Evolutionary conservation across 2,329 filamentous ascomycete species (phyloP).

Genomic region (Aspergillaceae sp.): DNA sequence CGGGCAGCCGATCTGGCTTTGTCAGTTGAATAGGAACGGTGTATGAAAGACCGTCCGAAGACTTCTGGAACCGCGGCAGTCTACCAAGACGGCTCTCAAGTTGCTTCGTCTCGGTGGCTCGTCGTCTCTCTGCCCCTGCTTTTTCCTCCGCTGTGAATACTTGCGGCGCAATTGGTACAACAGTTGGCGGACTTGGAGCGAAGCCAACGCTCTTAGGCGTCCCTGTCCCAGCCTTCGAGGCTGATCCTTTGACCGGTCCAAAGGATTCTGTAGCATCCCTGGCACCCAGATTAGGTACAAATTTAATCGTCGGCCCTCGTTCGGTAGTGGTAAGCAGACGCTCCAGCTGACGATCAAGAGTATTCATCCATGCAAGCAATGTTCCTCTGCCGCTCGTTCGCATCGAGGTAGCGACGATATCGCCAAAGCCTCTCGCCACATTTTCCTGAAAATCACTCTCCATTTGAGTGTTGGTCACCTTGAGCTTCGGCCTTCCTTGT

Average conservation of each 20-base stretch:
- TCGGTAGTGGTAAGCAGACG: slow-evolving; percentile 58
- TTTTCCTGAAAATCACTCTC: slow-evolving; percentile 66
- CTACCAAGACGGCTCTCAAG: slow-evolving; percentile 67
- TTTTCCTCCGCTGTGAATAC: slow-evolving; percentile 54
- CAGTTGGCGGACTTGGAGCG: slow-evolving; percentile 1
- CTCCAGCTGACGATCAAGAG: slow-evolving; percentile 65
- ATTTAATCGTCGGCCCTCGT: slow-evolving; percentile 63
- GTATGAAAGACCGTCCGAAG: slow-evolving; percentile 61
- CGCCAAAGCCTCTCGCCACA: slow-evolving; percentile 65
- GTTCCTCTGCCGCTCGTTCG: slow-evolving; percentile 40
- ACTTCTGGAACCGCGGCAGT: slow-evolving; percentile 58
- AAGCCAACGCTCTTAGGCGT: not conserved
- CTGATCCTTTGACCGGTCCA: not conserved
- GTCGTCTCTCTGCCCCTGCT: slow-evolving; percentile 51
- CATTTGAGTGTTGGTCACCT: slow-evolving; percentile 61
- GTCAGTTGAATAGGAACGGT: slow-evolving; percentile 61
- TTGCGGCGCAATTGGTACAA: slow-evolving; percentile 33
- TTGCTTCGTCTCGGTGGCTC: slow-evolving; percentile 60
- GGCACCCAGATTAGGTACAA: slow-evolving; percentile 53
- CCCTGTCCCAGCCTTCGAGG: too few species aligned
- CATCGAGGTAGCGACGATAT: slow-evolving; percentile 48
- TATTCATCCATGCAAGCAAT: slow-evolving; percentile 58
- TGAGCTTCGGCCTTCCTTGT: slow-evolving; percentile 46
- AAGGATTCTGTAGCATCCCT: slow-evolving; percentile 6
- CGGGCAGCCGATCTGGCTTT: slow-evolving; percentile 52